Conservation (phyloP, 2,329 filamentous ascomycete genomes). For the Ilyonectria mors-panacis region DNA sequence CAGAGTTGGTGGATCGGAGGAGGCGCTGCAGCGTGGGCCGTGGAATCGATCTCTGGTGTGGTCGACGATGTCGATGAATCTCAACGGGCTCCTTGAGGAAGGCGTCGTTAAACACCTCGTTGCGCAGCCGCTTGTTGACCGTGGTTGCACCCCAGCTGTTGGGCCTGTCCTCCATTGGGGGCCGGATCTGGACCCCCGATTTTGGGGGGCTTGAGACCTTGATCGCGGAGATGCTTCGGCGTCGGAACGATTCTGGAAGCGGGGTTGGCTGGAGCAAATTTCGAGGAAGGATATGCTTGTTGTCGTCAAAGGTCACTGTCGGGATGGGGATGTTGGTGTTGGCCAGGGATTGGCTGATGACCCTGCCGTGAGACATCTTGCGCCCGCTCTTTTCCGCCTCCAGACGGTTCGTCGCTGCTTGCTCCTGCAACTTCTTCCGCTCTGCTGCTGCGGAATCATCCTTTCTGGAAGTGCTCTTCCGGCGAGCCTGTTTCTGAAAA, state of each 20-base stretch:
- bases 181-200: constrained; percentile 39
- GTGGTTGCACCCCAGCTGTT: constrained; percentile 91
- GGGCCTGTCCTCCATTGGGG: constrained; percentile 68
- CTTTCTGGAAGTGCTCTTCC: constrained; percentile 68
- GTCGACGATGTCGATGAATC: constrained; percentile 81
- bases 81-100: constrained; percentile 89
- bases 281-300: constrained; percentile 91
- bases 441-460: constrained; percentile 60
- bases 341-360: constrained; percentile 83
- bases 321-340: constrained; percentile 77
- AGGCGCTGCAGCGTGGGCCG: constrained; percentile 63
- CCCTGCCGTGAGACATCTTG: constrained; percentile 51
- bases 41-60: constrained; percentile 77
- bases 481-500: constrained; percentile 86
- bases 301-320: constrained; percentile 94
- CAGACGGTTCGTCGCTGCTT: constrained; percentile 38
- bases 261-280: constrained; percentile 79
- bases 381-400: constrained; percentile 37
- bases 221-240: constrained; percentile 52
- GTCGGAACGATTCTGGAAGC: constrained; percentile 51
- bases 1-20: constrained; percentile 62
- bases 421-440: constrained; percentile 54
- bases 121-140: constrained; percentile 88
- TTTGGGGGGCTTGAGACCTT: constrained; percentile 39
- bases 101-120: constrained; percentile 93